Base-by-base conservation (phyloP, 2,329 filamentous ascomycete species). In the Aureobasidium namibiae region DNA sequence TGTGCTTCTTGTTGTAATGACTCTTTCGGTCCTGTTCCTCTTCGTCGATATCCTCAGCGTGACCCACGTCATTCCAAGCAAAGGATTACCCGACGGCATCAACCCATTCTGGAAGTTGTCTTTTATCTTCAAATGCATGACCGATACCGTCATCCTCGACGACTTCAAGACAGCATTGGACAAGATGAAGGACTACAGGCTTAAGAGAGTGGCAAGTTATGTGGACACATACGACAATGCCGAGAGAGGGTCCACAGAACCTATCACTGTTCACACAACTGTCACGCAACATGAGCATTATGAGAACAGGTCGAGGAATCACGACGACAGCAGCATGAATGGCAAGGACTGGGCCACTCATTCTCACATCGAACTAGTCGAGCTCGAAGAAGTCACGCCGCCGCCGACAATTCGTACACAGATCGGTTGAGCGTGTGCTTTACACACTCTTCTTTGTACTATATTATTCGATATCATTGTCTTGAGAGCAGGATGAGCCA, bases 81-180 rank as follows among this genome's bases (percentile, higher is more conserved):
- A 56, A 33, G 58, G 54, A 31, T 44, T 56, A 9, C 61, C 70
- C 1, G 80, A 80, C 8, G 82, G 82, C n/a, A 80, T 86, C 65
- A 84, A 86, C 65, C 83, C 83, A 0, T 86, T 85, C 68, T 86
- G 83, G 83, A 84, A 82, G 76, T 67, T 85, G 11, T 78, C 80
- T 0, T 82, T 85, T 46, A 79, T 86, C 23, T 86, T 85, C 76
- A 87, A 57, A 23, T 46, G 41, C 23, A 57, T 87, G 48, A 85
- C 83, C 21, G 84, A 87, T 66, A 83, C 80, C 0, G 82, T 87
- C 54, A 79, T 87, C 54, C 78, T 87, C 11, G 84, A 87, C 65
- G 84, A 87, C 65, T 87, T 87, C 77, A 86, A 86, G 66, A 85
- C 83, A 3, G 77, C 76, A 0, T 67, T 80, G 24, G 77, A 79